A percentile compares a stretch with the other conserved stretches of the same genome.
Evolutionary conservation across 768 basidiomycete genomes (phyloP).

Genomic region (Mycena albidolilacea): DNA sequence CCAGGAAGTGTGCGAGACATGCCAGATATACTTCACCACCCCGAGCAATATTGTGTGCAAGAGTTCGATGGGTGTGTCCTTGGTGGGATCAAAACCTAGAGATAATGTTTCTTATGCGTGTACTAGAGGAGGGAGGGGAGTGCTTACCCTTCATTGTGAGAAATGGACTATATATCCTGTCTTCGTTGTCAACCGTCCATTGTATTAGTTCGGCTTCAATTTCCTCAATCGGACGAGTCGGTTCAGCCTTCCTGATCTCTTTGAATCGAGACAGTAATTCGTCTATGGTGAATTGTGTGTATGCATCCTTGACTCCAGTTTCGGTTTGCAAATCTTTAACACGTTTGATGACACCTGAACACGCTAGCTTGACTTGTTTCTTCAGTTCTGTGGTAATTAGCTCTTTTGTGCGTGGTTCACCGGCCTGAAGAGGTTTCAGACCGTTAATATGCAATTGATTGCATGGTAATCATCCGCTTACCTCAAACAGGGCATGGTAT

Average conservation of each 20-base stretch:
- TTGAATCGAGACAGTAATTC: constrained; percentile 46
- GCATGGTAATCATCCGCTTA: constrained; percentile 25
- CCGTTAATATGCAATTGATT: neutral
- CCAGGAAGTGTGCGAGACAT: constrained; percentile 49
- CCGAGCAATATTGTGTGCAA: no score
- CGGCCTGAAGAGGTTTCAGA: neutral
- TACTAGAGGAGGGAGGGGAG: no score
- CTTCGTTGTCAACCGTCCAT: constrained; percentile 1
- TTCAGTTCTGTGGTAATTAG: constrained; percentile 38
- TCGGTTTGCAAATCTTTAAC: constrained; percentile 38
- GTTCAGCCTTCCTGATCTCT: constrained; percentile 9
- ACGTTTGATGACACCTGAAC: constrained; percentile 43
- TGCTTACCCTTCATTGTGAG: neutral
- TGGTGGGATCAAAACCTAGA: constrained; percentile 48
- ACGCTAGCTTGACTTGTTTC: constrained; percentile 49
- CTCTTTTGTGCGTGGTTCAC: neutral
- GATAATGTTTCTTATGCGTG: neutral
- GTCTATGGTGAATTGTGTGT: constrained; percentile 53
- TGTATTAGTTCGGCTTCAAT: neutral
- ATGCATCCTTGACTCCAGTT: no score
- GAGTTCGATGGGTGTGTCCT: constrained; percentile 48
- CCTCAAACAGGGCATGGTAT: constrained; percentile 7
- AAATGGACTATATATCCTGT: neutral
- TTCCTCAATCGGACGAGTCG: neutral
- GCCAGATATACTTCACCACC: constrained; percentile 60